Base-by-base conservation (phyloP, 768 basidiomycete species). In the Suillus ampliporus region DNA sequence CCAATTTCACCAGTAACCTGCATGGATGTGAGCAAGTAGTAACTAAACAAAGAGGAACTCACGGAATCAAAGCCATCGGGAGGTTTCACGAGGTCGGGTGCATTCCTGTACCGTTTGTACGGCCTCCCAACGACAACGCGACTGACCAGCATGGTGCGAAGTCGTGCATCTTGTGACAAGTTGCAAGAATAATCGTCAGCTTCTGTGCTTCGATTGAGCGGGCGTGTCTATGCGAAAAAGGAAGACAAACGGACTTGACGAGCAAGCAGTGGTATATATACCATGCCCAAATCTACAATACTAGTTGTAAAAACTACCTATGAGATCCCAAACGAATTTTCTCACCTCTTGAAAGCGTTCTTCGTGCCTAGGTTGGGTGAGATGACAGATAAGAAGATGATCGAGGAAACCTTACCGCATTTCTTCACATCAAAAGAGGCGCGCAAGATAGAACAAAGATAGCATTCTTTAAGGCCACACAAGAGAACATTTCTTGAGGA, bases 1-100 rank as follows among this genome's bases (percentile, higher is more conserved):
- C 89, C 89, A n/a, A 88, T 88, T 64, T 84, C 79, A 4, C 88
- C 89, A 9, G 84, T 74, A 23, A 89, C 78, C 88, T 89, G 61
- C 44, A 31, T 60, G 57, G 44, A 60, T 17, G 28, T 64, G 9
- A 65, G 51, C 21, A 21, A 47, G 23, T n/a, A 43, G 40, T n/a
- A 23, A 28, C 4, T 37, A 28, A 52, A 19, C n/a, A 64, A 6
- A 26, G 58, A 19, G 17, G 14, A 43, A 64, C 77, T 53, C 70
- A 83, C 87, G n/a, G 89, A 90, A 68, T 90, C 82, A 64, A 83
- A 84, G 28, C 86, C 88, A 54, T 70, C 62, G 3, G 89, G 88
- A 3, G 87, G 85, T 62, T 80, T 79, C 0, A 75, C 78, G 21
- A 88, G 66, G 57, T 79, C 65, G 5, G 79, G 78, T 15, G 80